phyloP scores from a whole-genome alignment of 2,329 filamentous ascomycete species.

The Diaporthe australafricana region DNA sequence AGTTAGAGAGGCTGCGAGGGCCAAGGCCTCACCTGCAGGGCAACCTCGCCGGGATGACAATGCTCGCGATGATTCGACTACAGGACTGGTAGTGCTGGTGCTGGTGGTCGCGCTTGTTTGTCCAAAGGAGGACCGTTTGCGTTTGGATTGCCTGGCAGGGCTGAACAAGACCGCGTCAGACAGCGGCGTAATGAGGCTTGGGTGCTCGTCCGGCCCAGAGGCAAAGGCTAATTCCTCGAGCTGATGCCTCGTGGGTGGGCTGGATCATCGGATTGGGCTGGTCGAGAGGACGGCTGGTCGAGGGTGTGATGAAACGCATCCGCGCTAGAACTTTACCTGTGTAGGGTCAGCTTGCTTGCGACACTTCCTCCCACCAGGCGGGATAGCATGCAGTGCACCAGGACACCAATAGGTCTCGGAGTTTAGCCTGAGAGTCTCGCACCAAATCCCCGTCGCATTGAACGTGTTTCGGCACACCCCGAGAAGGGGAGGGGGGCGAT shows the following conservation, averaged over 20 bases:
- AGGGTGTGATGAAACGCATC: neutral
- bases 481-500: neutral
- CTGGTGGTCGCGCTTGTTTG: neutral
- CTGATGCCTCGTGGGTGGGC: constrained; percentile 6
- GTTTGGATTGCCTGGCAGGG: constrained; percentile 12
- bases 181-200: neutral
- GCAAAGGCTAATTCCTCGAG: neutral
- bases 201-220: constrained; percentile 14
- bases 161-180: neutral
- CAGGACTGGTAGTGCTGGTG: neutral
- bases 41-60: neutral
- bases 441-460: constrained; percentile 1
- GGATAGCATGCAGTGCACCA: neutral
- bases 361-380: too few species aligned
- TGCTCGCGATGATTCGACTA: neutral
- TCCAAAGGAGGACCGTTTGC: neutral
- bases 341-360: neutral
- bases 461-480: constrained; percentile 15
- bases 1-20: neutral
- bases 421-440: neutral
- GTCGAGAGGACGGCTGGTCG: neutral
- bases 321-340: neutral
- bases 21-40: neutral
- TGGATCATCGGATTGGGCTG: constrained; percentile 20
- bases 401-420: neutral